Evolutionary conservation across 208 protist genomes (phyloP).

Genomic region (Acanthamoeba divionensis): DNA sequence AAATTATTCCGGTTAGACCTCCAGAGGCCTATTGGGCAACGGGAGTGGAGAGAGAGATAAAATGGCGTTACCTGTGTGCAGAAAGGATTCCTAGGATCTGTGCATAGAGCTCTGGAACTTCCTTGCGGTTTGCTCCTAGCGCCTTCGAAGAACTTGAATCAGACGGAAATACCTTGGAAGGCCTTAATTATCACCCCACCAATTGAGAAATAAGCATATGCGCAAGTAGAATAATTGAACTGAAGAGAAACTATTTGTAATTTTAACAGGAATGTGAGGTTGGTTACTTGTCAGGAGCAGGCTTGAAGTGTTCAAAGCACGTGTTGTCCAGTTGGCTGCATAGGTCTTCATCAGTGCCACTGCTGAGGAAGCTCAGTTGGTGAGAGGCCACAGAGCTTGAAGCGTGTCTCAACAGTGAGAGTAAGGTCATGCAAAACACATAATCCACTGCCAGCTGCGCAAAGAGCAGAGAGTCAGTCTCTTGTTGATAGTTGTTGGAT

Average conservation of each 20-base stretch:
- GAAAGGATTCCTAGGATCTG: slow-evolving; percentile 16
- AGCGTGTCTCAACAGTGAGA: background rate
- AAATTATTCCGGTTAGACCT: too few relatives aligned
- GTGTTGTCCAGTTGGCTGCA: background rate
- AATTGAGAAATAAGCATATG: background rate
- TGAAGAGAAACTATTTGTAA: too few relatives aligned
- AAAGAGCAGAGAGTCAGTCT: background rate
- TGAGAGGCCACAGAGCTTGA: background rate
- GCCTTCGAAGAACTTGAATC: background rate
- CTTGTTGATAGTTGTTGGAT: too few relatives aligned
- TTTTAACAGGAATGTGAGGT: too few relatives aligned
- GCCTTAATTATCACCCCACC: too few relatives aligned
- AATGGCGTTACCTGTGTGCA: background rate
- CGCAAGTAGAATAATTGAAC: too few relatives aligned
- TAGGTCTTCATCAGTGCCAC: background rate
- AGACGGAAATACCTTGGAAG: background rate
- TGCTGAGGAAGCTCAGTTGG: background rate
- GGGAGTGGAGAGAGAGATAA: too few relatives aligned
- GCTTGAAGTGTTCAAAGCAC: slow-evolving; percentile 33
- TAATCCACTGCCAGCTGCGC: slow-evolving; percentile 31
- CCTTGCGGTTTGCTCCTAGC: background rate
- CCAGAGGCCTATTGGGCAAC: too few relatives aligned
- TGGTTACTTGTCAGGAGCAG: background rate
- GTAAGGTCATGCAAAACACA: background rate
- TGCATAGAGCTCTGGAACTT: slow-evolving; percentile 32